Conservation (phyloP, 2,329 filamentous ascomycete genomes). For the Calonectria leucothoes region DNA sequence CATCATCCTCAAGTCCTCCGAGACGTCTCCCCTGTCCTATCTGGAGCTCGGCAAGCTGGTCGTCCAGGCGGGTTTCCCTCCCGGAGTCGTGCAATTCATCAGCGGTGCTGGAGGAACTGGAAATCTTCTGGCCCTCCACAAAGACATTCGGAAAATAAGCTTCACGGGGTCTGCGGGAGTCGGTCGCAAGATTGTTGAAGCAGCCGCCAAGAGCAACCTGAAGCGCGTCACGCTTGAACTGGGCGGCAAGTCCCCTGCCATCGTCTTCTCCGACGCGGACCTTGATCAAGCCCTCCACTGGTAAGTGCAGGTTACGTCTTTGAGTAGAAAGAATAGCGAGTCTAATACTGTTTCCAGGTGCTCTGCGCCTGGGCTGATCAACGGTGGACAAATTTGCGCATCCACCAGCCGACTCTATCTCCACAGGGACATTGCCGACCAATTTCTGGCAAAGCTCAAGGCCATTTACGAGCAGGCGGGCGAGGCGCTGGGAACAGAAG, state of each 20-base stretch:
- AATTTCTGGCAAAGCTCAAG: background rate
- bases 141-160: background rate
- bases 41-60: background rate
- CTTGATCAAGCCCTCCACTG: background rate
- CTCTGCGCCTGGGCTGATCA: background rate
- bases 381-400: background rate
- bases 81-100: background rate
- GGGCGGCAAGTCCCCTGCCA: background rate
- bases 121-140: background rate
- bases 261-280: background rate
- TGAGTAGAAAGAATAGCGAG: background rate
- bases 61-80: background rate
- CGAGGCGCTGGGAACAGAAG: background rate
- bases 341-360: background rate
- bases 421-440: background rate
- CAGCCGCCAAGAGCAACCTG: background rate
- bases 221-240: background rate
- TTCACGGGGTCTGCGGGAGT: background rate
- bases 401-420: background rate
- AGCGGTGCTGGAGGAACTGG: background rate
- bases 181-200: background rate
- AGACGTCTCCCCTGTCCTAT: background rate
- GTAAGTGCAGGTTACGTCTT: background rate
- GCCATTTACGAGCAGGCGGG: background rate
- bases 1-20: background rate